These are phyloP conservation scores for Beauveria australis DNA, from an alignment of 2,329 filamentous ascomycete species.

Conservation along the genomic window DNA sequence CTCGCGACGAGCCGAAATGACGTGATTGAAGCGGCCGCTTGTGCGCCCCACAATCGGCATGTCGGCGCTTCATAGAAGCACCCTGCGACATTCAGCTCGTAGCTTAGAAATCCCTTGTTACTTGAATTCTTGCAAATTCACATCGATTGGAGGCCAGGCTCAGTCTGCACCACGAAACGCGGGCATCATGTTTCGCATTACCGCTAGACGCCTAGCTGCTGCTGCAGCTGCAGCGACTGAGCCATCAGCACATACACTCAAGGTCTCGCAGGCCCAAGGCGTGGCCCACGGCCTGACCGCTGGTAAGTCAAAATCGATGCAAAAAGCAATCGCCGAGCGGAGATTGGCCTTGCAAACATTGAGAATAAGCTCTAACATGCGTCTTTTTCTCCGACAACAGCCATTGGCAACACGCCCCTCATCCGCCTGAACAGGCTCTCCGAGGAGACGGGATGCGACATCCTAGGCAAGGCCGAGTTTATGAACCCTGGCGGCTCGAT, in stretches of 20 bases:
- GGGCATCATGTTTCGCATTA: slow-evolving; percentile 57
- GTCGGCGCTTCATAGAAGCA: not conserved
- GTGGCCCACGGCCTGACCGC: slow-evolving; percentile 70
- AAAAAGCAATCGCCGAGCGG: too few relatives aligned
- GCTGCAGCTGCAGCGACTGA: slow-evolving; percentile 42
- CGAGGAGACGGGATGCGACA: slow-evolving; percentile 82
- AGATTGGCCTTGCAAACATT: not conserved
- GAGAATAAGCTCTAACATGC: not conserved
- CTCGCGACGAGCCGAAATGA: slow-evolving; percentile 11
- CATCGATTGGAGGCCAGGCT: not conserved
- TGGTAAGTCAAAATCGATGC: slow-evolving; percentile 43
- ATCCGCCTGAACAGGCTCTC: slow-evolving; percentile 86
- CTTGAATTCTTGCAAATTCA: not conserved
- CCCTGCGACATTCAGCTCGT: not conserved
- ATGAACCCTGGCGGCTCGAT: slow-evolving; percentile 95
- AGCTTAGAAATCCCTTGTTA: not conserved
- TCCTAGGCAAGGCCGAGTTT: slow-evolving; percentile 96
- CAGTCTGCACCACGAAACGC: not conserved
- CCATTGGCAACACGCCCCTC: slow-evolving; percentile 94
- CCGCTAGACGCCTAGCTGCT: slow-evolving; percentile 50
- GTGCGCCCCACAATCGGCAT: not conserved
- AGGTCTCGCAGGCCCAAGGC: slow-evolving; percentile 72
- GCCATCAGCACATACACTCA: slow-evolving; percentile 51
- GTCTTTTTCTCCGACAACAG: slow-evolving; percentile 35
- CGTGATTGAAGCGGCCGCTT: slow-evolving; percentile 3